Percentiles rank a stretch among this genome's conserved stretches.
These are phyloP conservation scores for Dissoconium aciculare DNA, from an alignment of 2,329 filamentous ascomycete species.

Conservation along the genomic window DNA sequence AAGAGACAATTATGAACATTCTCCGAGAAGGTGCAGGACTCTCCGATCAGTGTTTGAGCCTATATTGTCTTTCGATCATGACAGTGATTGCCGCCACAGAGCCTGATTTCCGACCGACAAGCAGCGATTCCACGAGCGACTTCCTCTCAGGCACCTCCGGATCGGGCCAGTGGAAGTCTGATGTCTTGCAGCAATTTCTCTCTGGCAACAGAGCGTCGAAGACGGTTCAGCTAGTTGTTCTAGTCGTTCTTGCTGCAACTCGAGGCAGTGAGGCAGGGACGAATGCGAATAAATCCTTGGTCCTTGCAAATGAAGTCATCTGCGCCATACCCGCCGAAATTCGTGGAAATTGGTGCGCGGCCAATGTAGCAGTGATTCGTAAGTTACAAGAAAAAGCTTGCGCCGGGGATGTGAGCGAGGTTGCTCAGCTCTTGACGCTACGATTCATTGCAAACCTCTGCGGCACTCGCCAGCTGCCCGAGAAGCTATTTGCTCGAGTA, in stretches of 20 bases:
- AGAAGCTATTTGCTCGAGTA: too few relatives aligned
- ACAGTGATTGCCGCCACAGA: conserved; percentile 15
- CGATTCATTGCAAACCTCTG: conserved; percentile 16
- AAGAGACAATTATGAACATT: conserved; percentile 22
- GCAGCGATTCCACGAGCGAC: conserved; percentile 19
- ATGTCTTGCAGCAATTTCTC: conserved; percentile 23
- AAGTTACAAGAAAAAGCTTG: conserved; percentile 23
- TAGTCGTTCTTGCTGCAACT: conserved; percentile 21
- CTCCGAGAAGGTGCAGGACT: conserved; percentile 16
- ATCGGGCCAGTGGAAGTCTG: conserved; percentile 17
- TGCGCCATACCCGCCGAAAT: conserved; percentile 16
- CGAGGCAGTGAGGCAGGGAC: conserved; percentile 8
- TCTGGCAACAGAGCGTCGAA: conserved; percentile 20
- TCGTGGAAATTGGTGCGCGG: conserved; percentile 18
- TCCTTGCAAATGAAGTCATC: conserved; percentile 18
- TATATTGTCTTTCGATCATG: conserved; percentile 27
- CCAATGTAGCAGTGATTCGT: conserved; percentile 18
- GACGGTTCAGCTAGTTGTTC: conserved; percentile 22
- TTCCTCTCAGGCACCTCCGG: conserved; percentile 19
- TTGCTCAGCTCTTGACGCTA: conserved; percentile 15
- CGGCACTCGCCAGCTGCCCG: conserved; percentile 14
- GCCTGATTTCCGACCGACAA: conserved; percentile 6
- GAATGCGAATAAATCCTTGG: conserved; percentile 11
- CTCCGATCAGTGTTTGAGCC: conserved; percentile 19
- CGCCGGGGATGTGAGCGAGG: conserved; percentile 9